A percentile compares a stretch with the other conserved stretches of the same genome.
These are phyloP conservation scores for Hyphodiscus hymeniophilus DNA, from an alignment of 495 filamentous ascomycete species.

Conservation along the genomic window DNA sequence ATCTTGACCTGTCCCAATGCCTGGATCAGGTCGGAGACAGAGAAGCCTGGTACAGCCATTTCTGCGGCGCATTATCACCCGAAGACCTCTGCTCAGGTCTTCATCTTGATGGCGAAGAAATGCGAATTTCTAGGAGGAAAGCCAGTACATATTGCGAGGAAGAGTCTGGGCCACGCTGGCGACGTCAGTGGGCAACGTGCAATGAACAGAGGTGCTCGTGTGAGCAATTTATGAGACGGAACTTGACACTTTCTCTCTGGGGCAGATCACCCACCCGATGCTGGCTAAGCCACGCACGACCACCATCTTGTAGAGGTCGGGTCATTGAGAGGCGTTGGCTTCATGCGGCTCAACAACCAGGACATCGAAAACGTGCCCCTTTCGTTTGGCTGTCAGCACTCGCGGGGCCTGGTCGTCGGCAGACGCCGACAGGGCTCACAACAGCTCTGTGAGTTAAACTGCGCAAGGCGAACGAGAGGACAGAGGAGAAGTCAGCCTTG, in stretches of 20 bases:
- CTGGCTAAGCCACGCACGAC: neutral
- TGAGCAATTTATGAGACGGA: neutral
- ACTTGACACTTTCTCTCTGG: neutral
- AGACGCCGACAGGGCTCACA: too few relatives aligned
- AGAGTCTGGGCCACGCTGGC: neutral
- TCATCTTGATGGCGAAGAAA: neutral
- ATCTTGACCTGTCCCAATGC: neutral
- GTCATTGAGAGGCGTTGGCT: neutral
- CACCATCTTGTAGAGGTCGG: neutral
- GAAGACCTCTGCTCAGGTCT: neutral
- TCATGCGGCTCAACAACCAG: neutral
- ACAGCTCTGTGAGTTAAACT: too few relatives aligned
- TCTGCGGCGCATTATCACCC: neutral
- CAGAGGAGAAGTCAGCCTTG: too few relatives aligned
- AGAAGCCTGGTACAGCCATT: constrained; percentile 13
- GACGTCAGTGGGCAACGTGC: neutral
- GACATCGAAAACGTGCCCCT: neutral
- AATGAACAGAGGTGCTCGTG: neutral
- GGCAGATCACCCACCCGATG: neutral
- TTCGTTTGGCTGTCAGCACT: neutral
- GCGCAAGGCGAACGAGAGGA: too few relatives aligned
- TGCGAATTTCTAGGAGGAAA: neutral
- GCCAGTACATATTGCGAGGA: neutral
- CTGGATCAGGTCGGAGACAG: constrained; percentile 2
- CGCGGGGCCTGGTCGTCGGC: too few relatives aligned